These are phyloP conservation scores for Colletotrichum simmondsii DNA, from an alignment of 2,329 filamentous ascomycete species.

Conservation along the genomic window DNA sequence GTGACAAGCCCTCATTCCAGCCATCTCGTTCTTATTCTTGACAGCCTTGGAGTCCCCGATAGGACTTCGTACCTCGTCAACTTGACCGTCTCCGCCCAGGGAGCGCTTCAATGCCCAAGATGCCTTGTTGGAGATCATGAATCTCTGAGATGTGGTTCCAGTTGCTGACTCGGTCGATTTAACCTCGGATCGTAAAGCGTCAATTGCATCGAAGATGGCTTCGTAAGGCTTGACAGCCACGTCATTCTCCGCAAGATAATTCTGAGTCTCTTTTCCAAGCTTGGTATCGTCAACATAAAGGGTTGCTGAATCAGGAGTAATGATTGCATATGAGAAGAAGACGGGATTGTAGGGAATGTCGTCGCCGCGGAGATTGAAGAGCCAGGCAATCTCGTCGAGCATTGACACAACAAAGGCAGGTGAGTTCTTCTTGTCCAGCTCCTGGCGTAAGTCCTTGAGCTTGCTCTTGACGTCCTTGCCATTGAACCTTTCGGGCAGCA, in stretches of 20 bases:
- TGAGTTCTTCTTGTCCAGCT: constrained; percentile 89
- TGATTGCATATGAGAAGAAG: constrained; percentile 94
- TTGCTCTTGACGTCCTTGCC: constrained; percentile 88
- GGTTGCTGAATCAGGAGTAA: constrained; percentile 81
- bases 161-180: constrained; percentile 35
- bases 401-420: constrained; percentile 91
- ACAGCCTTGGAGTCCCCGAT: constrained; percentile 92
- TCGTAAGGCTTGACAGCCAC: constrained; percentile 86
- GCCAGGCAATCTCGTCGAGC: constrained; percentile 96
- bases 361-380: constrained; percentile 95
- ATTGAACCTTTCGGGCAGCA: constrained; percentile 78
- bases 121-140: constrained; percentile 86
- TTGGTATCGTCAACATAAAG: constrained; percentile 89
- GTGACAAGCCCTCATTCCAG: constrained; percentile 94
- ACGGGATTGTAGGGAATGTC: constrained; percentile 99
- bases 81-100: constrained; percentile 84
- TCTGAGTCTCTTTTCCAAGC: constrained; percentile 73
- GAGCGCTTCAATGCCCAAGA: constrained; percentile 93
- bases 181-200: constrained; percentile 59
- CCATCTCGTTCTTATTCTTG: constrained; percentile 90
- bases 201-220: constrained; percentile 82
- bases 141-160: constrained; percentile 65
- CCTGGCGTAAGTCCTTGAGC: constrained; percentile 86
- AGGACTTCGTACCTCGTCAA: constrained; percentile 88
- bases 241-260: constrained; percentile 75